These are phyloP conservation scores for Ophiostoma himal-ulmi DNA, from an alignment of 2,329 filamentous ascomycete species.

Conservation along the genomic window DNA sequence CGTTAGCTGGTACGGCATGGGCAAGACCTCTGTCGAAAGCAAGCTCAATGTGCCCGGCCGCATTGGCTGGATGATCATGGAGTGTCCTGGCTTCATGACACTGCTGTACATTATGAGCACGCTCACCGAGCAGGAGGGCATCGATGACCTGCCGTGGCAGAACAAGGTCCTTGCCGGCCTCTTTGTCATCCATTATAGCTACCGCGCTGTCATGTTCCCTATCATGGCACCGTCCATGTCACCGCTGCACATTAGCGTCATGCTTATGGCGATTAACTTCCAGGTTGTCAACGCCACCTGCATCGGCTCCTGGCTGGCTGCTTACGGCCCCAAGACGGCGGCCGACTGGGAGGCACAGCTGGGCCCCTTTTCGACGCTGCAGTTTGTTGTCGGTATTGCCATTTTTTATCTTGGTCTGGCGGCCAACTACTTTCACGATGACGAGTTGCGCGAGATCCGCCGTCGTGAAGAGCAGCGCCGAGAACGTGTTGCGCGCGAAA, in stretches of 20 bases:
- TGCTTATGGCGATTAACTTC: constrained; percentile 60
- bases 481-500: constrained; percentile 35
- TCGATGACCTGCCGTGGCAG: constrained; percentile 62
- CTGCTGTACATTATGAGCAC: constrained; percentile 73
- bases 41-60: constrained; percentile 82
- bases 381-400: constrained; percentile 59
- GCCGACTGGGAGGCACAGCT: constrained; percentile 39
- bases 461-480: constrained; percentile 48
- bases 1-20: constrained; percentile 78
- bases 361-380: constrained; percentile 33
- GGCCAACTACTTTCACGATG: constrained; percentile 84
- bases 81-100: constrained; percentile 68
- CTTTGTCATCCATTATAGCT: constrained; percentile 78
- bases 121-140: constrained; percentile 54
- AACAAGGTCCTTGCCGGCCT: constrained; percentile 70
- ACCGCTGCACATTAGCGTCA: constrained; percentile 69
- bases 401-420: constrained; percentile 72
- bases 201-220: constrained; percentile 80
- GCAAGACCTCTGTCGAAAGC: constrained; percentile 77
- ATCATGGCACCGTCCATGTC: constrained; percentile 87
- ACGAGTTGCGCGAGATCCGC: constrained; percentile 80
- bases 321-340: constrained; percentile 64
- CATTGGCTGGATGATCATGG: constrained; percentile 84
- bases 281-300: constrained; percentile 75
- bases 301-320: constrained; percentile 77